Conservation (phyloP, 306 rosid genomes). For the Cucumis melo region DNA sequence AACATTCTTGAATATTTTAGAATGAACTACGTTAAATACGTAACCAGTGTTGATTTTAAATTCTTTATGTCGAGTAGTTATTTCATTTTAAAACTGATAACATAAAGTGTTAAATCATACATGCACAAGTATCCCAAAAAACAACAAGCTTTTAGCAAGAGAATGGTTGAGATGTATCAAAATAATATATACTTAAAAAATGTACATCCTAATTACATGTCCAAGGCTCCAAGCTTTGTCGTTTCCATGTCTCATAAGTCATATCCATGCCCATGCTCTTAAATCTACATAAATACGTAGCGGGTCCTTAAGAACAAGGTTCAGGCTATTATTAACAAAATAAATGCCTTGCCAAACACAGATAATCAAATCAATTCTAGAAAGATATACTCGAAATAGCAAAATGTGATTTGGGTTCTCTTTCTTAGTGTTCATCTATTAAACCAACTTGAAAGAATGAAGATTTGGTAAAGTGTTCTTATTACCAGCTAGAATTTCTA, state of each 20-base stretch:
- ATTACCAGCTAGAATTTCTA: background rate
- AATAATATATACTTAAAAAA: background rate
- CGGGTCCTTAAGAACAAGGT: background rate
- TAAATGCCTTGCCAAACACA: background rate
- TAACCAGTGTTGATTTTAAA: background rate
- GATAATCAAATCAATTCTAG: background rate
- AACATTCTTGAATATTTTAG: background rate
- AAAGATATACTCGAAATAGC: background rate
- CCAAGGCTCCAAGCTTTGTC: background rate
- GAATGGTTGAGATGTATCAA: background rate
- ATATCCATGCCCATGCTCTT: background rate
- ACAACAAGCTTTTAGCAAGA: background rate
- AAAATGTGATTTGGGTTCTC: background rate
- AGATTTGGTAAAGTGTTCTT: background rate
- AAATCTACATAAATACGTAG: background rate
- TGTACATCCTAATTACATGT: background rate
- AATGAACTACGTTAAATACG: background rate
- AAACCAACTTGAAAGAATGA: background rate
- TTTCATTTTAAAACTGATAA: background rate
- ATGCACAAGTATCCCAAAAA: background rate
- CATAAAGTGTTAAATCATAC: background rate
- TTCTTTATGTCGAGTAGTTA: background rate
- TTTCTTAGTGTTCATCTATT: background rate
- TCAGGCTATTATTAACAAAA: background rate
- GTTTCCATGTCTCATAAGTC: background rate